These are phyloP conservation scores for Populus tremula DNA, from an alignment of 345 rosid genomes.

Conservation along the genomic window DNA sequence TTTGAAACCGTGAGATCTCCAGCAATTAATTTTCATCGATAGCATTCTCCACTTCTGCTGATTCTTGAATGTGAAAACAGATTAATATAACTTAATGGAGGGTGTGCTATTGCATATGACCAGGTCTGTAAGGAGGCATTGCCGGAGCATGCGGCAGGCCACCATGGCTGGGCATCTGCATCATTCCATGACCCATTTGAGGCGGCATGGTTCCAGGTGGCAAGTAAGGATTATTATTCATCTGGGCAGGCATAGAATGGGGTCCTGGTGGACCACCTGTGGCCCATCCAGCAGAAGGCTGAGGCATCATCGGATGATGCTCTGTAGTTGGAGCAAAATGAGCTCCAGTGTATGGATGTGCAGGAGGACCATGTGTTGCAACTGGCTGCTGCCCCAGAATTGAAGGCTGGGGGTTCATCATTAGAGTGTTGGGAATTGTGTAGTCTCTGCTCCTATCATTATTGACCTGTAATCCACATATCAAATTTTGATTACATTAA, in stretches of 20 bases:
- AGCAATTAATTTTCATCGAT: neutral
- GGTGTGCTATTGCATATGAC: conserved; percentile 37
- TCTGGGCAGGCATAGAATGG: conserved; percentile 53
- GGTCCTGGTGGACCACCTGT: conserved; percentile 39
- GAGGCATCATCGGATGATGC: conserved; percentile 51
- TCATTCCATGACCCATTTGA: conserved; percentile 56
- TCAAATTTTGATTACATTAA: neutral
- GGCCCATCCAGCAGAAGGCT: conserved; percentile 65
- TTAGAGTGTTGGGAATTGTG: conserved; percentile 55
- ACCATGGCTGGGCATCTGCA: conserved; percentile 47
- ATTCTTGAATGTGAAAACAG: neutral
- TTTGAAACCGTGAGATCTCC: neutral
- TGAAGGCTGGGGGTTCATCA: conserved; percentile 53
- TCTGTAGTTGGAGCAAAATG: conserved; percentile 34
- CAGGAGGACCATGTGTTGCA: conserved; percentile 33
- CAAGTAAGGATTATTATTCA: conserved; percentile 57
- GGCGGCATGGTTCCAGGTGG: conserved; percentile 50
- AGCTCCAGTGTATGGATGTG: conserved; percentile 48
- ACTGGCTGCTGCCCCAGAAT: conserved; percentile 68
- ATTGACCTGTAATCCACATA: conserved; percentile 55
- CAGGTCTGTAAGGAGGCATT: conserved; percentile 42
- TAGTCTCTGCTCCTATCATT: conserved; percentile 94
- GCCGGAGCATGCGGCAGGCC: conserved; percentile 34
- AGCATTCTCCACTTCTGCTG: neutral
- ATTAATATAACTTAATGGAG: neutral